Conservation (phyloP, 805 yeast species). For the Saccharomycopsis babjevae region DNA sequence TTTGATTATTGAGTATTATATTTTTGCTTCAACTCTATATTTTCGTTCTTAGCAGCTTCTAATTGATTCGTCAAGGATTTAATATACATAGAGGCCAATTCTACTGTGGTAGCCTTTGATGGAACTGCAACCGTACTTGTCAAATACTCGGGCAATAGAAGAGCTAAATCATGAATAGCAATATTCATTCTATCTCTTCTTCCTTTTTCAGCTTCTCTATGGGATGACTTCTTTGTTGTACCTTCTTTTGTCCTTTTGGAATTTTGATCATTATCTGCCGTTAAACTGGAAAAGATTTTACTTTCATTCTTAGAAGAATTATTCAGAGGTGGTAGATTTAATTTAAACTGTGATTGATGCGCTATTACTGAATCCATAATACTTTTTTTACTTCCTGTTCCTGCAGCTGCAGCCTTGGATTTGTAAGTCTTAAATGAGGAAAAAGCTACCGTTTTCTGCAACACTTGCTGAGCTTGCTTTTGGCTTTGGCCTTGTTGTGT, state of each 20-base stretch:
- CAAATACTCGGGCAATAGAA: slow-evolving; percentile 52
- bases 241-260: not conserved
- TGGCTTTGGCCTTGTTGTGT: not conserved
- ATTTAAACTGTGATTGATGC: slow-evolving; percentile 18
- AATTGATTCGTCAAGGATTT: slow-evolving; percentile 33
- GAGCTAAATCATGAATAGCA: slow-evolving; percentile 69
- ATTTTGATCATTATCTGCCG: not conserved
- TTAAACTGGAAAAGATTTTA: not conserved
- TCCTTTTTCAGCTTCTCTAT: slow-evolving; percentile 93
- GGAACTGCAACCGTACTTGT: slow-evolving; percentile 55
- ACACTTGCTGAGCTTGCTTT: not conserved
- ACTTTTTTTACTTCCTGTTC: not conserved
- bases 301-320: not conserved
- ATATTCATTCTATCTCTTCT: slow-evolving; percentile 84
- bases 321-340: slow-evolving; percentile 10
- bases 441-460: slow-evolving; percentile 4
- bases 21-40: not conserved
- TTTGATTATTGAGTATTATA: not conserved
- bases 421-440: slow-evolving; percentile 17
- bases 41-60: not conserved
- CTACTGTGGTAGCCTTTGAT: slow-evolving; percentile 92
- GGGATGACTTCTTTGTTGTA: slow-evolving; percentile 33
- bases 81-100: slow-evolving; percentile 71
- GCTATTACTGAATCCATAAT: slow-evolving; percentile 15
- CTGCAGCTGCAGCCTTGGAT: slow-evolving; percentile 5